Base-by-base conservation (phyloP, 805 yeast genomes). In the Zygosaccharomyces siamensis region DNA sequence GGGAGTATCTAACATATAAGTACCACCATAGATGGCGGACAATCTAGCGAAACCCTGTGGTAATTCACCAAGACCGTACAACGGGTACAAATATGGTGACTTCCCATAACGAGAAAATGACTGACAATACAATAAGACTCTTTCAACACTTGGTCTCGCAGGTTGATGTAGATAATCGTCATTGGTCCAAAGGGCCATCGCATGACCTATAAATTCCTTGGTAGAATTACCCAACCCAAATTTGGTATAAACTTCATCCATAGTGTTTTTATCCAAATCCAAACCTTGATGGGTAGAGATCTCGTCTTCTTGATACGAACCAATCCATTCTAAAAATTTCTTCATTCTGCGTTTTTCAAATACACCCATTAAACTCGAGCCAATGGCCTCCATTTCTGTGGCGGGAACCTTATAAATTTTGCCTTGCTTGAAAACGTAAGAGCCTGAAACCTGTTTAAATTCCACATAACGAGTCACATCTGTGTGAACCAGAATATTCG, bases 41-140 rank as follows among this genome's bases (percentile, higher is more conserved):
- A 93, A 79, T 67, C 99, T 80, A 8, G 98, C 97, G 73, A 93
- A 93, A 7, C 97, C 99, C 72, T 93, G 99, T n/a, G 99, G 99
- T 51, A 93, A 76, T 70, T 93, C 99, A 45, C 99, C 99, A 50
- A 93, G 77, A 6, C 99, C 99, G 64, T 93, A 93, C 62, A 92
- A 74, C 42, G 99, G 99, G 66, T 93, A 93, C 53, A 93, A 78
- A 67, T 93, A 93, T 10, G 99, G 99, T 6, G 96, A 87, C 70
- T 90, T 90, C 50, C 99, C 98, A 69, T 86, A 93, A 61, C 93
- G 82, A 26, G 96, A 93, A 52, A 93, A 95, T 11, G 96, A 86
- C 59, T 87, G 88, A 42, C 88, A 84, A 63, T 93, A 93, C 52
- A 93, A 76, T 44, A 86, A 69, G 48, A 93, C 81, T 68, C 98